Evolutionary conservation across 208 protist genomes (phyloP), one percentile per base, ranked within the genome.

Genomic region (Porcisia hertigi): DNA sequence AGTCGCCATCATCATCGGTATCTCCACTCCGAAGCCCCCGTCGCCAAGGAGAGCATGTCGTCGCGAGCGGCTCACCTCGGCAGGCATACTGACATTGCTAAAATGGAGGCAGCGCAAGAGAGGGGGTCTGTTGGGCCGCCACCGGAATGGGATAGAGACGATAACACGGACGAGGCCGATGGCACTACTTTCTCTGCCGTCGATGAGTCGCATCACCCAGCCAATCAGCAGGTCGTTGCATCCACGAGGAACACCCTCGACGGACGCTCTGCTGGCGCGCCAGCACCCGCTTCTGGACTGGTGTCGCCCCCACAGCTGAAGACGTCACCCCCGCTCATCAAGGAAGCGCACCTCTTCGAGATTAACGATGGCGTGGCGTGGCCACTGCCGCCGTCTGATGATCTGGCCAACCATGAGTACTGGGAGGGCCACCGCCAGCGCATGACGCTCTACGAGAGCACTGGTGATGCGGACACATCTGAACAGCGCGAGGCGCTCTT

Each of bases 301-400:
- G 25, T n/a, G 12, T 59, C 39, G 41, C 47, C 30, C 30, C 30
- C 62, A 60, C 64, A 9, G 9, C 62, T 81, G 6, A 63, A 36
- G n/a, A 71, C 30, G 34, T 14, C 45, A 8, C 77, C 63, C 0
- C 82, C 84, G 6, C 86, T 79, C 64, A 92, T 97, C 53, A 67
- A 85, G 6, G 93, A 95, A 59, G 75, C 65, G 16, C 93, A 97
- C 71, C 83, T 97, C 45, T 97, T 97, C 73, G 80, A 95, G 25
- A 86, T 97, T 18, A 95, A 96, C 81, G 93, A 97, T 60, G 93
- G 85, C 41, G 81, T 96, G 8, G 73, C 66, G 14, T 95, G 88
- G 88, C 81, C 81, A 69, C 66, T 91, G 59, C 93, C 93, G 41
- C 88, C 92, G 36, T 6, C 70, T 1, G 89, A 95, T 36, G 90